A percentile compares a stretch with the other conserved stretches of the same genome.
Conservation (phyloP, 2,329 filamentous ascomycete species). For the Aspergillus pseudoviridinutans region DNA sequence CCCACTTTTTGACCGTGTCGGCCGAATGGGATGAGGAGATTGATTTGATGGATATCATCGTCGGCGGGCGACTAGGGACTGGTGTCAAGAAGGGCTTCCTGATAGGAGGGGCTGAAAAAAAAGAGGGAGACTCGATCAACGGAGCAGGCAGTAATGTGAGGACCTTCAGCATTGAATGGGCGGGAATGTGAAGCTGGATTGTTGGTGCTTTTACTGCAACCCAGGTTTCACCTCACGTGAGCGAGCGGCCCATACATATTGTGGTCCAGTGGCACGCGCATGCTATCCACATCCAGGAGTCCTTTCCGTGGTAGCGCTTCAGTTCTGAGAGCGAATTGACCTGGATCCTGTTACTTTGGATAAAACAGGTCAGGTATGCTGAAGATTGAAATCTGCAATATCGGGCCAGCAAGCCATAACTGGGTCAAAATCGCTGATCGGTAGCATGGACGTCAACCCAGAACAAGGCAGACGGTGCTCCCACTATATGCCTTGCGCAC, state of each 20-base stretch:
- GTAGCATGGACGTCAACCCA: background rate
- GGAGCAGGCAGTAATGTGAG: conserved; percentile 47
- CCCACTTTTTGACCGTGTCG: conserved; percentile 84
- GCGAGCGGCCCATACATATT: background rate
- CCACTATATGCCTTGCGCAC: background rate
- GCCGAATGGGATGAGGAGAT: conserved; percentile 86
- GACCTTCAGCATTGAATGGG: conserved; percentile 89
- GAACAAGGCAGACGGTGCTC: background rate
- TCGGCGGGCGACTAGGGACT: conserved; percentile 81
- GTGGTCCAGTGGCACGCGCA: background rate
- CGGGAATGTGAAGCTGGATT: conserved; percentile 66
- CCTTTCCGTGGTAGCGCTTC: background rate
- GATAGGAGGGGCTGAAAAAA: conserved; percentile 63
- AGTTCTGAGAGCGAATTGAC: too few species aligned
- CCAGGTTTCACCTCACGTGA: background rate
- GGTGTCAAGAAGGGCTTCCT: conserved; percentile 95
- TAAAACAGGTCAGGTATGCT: background rate
- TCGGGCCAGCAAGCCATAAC: background rate
- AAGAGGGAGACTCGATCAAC: conserved; percentile 34
- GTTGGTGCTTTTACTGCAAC: background rate
- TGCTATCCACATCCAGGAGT: background rate
- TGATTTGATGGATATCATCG: conserved; percentile 77
- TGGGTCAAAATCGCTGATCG: background rate
- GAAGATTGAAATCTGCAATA: too few species aligned
- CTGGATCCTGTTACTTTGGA: background rate